These are phyloP conservation scores for Microbotryomycetes sp. DNA, from an alignment of 1,284 basidiomycete genomes.

Conservation along the genomic window DNA sequence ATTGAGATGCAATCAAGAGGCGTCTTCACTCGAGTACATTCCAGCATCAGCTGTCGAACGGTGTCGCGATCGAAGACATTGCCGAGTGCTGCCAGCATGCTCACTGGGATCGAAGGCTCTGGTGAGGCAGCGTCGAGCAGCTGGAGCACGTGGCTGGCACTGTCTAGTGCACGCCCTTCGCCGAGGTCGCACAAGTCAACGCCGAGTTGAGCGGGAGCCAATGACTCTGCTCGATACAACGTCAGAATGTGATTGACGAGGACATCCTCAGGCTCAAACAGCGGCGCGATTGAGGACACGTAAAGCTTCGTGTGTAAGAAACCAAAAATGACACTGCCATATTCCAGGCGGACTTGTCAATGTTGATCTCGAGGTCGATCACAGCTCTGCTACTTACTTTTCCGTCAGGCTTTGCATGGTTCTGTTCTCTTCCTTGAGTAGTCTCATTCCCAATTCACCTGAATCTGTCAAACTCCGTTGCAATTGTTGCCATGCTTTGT, in stretches of 20 bases:
- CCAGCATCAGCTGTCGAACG: no score
- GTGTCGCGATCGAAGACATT: background rate
- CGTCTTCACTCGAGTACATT: no score
- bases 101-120: background rate
- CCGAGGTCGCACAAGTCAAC: conserved; percentile 8
- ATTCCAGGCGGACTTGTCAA: background rate
- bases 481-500: conserved; percentile 6
- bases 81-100: no score
- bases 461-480: background rate
- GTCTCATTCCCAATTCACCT: conserved; percentile 1
- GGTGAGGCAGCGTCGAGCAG: background rate
- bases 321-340: conserved; percentile 3
- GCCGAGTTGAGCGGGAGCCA: conserved; percentile 4
- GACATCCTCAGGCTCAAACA: background rate
- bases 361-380: background rate
- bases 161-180: background rate
- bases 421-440: conserved; percentile 1
- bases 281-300: background rate
- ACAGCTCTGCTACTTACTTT: background rate
- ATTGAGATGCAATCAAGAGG: conserved; percentile 3
- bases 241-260: conserved; percentile 5
- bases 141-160: background rate
- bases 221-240: background rate
- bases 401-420: background rate
- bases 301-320: conserved; percentile 6